These are phyloP conservation scores for Ascocoryne sarcoides DNA, from an alignment of 2,329 filamentous ascomycete species.

Conservation along the genomic window DNA sequence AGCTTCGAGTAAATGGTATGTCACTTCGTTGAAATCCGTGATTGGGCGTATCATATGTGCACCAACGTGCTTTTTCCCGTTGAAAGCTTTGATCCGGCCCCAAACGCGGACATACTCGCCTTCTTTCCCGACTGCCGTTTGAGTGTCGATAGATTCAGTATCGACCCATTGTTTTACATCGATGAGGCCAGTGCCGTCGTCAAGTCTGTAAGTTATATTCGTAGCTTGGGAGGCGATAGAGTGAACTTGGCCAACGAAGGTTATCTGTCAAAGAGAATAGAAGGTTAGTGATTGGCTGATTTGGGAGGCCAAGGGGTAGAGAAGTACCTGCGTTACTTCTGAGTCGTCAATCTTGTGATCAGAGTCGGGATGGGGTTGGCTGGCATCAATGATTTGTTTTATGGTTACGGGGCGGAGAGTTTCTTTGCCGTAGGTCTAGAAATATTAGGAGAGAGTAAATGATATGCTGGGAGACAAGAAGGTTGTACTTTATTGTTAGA, in stretches of 20 bases:
- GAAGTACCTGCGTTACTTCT: conserved; percentile 50
- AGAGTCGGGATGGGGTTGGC: conserved; percentile 63
- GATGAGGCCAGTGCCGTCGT: conserved; percentile 87
- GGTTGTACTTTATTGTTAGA: conserved; percentile 37
- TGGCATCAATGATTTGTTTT: conserved; percentile 82
- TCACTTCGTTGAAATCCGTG: conserved; percentile 82
- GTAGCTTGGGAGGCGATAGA: conserved; percentile 79
- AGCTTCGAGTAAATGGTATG: conserved; percentile 84
- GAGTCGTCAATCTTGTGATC: conserved; percentile 78
- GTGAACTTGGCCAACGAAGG: conserved; percentile 85
- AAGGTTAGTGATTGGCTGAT: conserved; percentile 1
- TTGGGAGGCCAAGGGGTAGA: not conserved
- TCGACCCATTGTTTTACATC: conserved; percentile 83
- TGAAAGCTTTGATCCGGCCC: conserved; percentile 76
- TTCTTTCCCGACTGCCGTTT: conserved; percentile 46
- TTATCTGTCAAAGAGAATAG: conserved; percentile 46
- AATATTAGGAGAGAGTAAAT: not conserved
- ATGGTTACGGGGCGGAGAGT: conserved; percentile 89
- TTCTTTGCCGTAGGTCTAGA: conserved; percentile 58
- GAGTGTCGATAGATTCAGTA: conserved; percentile 32
- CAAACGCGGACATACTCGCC: conserved; percentile 79
- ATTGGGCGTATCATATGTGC: conserved; percentile 75
- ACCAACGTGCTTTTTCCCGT: conserved; percentile 72
- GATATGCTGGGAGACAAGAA: not conserved
- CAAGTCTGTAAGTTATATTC: conserved; percentile 85